Evolutionary conservation across 2,329 filamentous ascomycete species (phyloP), one percentile per base, ranked within the genome.

Genomic region (Microcyclospora tardicrescens): DNA sequence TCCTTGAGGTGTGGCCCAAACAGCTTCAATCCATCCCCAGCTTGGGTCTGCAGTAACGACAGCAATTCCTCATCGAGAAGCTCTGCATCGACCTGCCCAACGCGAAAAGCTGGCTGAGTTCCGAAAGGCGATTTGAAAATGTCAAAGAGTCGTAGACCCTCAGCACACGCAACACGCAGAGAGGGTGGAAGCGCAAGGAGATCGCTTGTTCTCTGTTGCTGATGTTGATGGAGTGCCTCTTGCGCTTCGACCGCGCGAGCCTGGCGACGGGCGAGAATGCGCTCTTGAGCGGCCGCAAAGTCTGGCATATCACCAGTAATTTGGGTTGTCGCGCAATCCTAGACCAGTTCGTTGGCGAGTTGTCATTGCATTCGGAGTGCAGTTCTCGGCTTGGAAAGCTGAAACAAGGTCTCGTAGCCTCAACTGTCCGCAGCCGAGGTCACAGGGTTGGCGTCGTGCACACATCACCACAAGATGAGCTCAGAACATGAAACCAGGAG

Each of bases 41-140:
- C 84, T 62, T 98, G 89, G 5, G 73, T 76, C 56, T 83, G 86
- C 42, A 98, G 67, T 47, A 96, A 71, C n/a, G 76, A 75, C 16
- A 96, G 69, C 34, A 98, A 70, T 64, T 96, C 91, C 56, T 94
- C 85, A 60, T 98, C 91, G 13, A 98, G 72, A 36, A 98, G 69
- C 61, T 96, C 91, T 29, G 91, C 86, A 61, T 98, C 91, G 33
- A 96, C 84, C 63, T 98, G 91, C 19, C 89, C 86, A 19, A 98
- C 91, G 38, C 91, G 79, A 59, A 94, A 95, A 10, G 84, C 80
- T 5, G 91, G 89, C 12, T 77, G 70, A 16, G 83, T 89, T 33
- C 85, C 84, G 55, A 86, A 79, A 43, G 82, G 77, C 5, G 81
- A 79, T 55, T 86, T 75, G 84, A 82, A 93, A 24, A 43, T 41